Evolutionary conservation across 2,329 filamentous ascomycete species (phyloP), one percentile per base, ranked within the genome.

Genomic region (Lasiodiplodia theobromae): DNA sequence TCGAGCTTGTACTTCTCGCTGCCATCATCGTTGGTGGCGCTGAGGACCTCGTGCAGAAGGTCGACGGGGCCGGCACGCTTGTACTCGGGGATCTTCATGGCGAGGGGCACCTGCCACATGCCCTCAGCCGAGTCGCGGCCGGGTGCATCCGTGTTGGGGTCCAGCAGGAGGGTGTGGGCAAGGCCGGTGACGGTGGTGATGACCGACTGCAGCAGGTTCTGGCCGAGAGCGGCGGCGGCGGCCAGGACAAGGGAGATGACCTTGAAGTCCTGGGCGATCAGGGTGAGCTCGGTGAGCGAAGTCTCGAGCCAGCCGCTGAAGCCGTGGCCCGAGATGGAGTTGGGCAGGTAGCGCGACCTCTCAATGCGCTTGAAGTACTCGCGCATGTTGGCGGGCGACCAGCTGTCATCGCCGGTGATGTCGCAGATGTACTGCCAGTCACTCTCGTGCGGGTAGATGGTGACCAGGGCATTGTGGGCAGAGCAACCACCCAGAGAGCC

Each of bases 381-480:
- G 69, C 86, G 81, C 87, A 91, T 90, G 69, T 86, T 87, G 1
- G 78, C 77, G 0, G 87, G 79, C 0, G 80, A 77, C 88, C 89
- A 91, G 0, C 86, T 86, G 2, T 77, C 72, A 72, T 91, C 89
- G 4, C 88, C 88, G 2, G 89, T 91, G 34, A 90, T 73, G 14
- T 78, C 76, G 3, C 84, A 84, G 67, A 91, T 86, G 72, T 85
- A 78, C 56, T 88, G 81, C 78, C 86, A 91, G 76, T 91, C 89
- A 34, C 83, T 85, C 57, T 86, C 81, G 68, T 87, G 83, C 0
- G 89, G 88, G 69, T 88, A 85, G 31, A 89, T 80, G 18, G 85
- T 82, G 60, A 91, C 85, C 54, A 89, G 77, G 7, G 87, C 88
- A 54, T 89, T 88, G 77, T 91, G 89, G 5, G 85, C 83, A 0